Evolutionary conservation across 108 stramenopile species (phyloP), one percentile per base, ranked within the genome.

Genomic region (Discostella pseudostelligera): DNA sequence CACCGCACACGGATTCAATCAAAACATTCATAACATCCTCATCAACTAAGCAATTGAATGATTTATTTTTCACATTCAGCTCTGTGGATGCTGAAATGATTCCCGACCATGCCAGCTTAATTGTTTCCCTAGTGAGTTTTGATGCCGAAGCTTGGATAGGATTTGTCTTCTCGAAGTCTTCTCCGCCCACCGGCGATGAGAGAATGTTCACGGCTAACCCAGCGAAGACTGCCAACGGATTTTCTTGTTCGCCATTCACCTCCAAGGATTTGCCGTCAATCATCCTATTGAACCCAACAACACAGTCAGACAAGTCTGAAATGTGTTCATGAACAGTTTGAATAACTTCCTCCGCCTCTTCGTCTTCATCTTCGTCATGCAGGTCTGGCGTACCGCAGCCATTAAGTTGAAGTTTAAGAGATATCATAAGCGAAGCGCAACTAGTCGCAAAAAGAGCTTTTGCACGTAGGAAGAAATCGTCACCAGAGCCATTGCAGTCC

Each of bases 61-160:
- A 39, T 26, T 45, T 32, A 19, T 44, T 35, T 4, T 67, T 56
- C 6, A 20, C 50, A 26, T 36, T 40, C 39, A 77, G 39, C 17
- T 42, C 39, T n/a, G 37, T 59, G 10, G 67, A 47, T 16, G 65
- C 22, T 56, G 48, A 37, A 0, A 92, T 51, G 21, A 76, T 77
- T 51, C 88, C 84, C 36, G 76, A 67, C 89, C 88, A 90, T 25
- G 86, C 77, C 35, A 70, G 56, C 69, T 83, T 87, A 6, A 87
- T 79, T 13, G 84, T 77, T 25, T 93, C 92, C 39, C 88, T 85
- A 2, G 85, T 56, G 6, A 93, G 65, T 42, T 87, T 88, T 53
- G 87, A 77, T 17, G 87, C 84, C 51, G 82, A 78, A 19, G 86
- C 86, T 39, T 80, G 65, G 47, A 78, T 72, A 19, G 74, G 42